Base-by-base conservation (phyloP, 139 green algal genomes). In the Axilococcus clingmanii region DNA sequence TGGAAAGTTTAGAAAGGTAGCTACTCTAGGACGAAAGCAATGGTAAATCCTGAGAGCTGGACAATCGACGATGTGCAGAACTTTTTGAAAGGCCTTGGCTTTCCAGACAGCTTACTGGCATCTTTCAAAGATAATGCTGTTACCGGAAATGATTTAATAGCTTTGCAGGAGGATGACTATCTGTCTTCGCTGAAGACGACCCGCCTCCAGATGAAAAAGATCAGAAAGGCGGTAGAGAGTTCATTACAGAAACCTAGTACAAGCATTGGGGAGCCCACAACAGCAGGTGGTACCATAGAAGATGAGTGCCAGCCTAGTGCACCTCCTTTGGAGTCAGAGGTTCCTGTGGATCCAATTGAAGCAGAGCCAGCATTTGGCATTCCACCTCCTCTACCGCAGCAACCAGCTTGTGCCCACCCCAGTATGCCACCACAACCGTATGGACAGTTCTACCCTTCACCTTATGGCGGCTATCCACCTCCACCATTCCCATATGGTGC, bases 121-220 rank as follows among this genome's bases (percentile, higher is more conserved):
- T 14, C 49, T 14, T 44, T 41, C 24, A 44, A 23, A 29, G 29
- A 48, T 22, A 57, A 57, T 57, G 49, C 22, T 19, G 28, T 57
- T n/a, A 12, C 16, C 43, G 49, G 49, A 20, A 15, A 15, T 31
- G 35, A 44, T 34, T 23, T 57, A n/a, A 8, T 57, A 19, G 14
- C 22, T 6, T 14, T 57, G 11, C 20, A 29, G 3, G 28, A 46
- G 31, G 49, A 57, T 16, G 49, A 57, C 29, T 46, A 28, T 14
- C 48, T 28, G 22, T 19, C 20, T 20, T 45, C 22, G 24, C 11
- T 57, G 14, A 20, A 31, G 5, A 35, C 28, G 23, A 57, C 28
- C 32, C 15, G 29, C 5, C 5, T 57, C 12, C 49, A 57, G 23
- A 20, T 44, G 12, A 44, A 46, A 44, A 57, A 57, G 28, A 31